Evolutionary conservation across 1,284 basidiomycete species (phyloP).

Genomic region (Puccinia sorghi): DNA sequence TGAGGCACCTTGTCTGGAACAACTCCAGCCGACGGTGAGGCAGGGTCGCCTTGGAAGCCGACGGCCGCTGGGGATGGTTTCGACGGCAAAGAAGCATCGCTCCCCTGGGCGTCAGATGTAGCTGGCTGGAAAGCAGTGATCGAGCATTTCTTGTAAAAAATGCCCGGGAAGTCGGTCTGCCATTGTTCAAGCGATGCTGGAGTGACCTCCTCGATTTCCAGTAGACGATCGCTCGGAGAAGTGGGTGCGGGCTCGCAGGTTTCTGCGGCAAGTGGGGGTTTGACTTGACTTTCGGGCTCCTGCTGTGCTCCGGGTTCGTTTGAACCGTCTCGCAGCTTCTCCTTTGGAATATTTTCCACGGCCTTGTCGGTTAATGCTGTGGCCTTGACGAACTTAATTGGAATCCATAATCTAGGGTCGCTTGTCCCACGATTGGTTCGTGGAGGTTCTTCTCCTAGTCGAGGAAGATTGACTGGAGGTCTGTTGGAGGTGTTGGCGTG

Average conservation of each 20-base stretch:
- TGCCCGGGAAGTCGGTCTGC: slow-evolving; percentile 5
- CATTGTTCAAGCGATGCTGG: not conserved
- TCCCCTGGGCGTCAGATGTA: not conserved
- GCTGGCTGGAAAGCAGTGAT: not conserved
- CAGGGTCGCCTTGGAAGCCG: not conserved
- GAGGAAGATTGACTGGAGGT: not conserved
- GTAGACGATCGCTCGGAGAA: slow-evolving; percentile 8
- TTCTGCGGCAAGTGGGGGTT: not conserved
- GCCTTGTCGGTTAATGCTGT: slow-evolving; percentile 11
- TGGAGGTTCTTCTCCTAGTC: not conserved
- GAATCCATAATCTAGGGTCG: slow-evolving; percentile 28
- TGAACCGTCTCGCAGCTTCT: not conserved
- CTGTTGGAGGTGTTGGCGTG: not conserved
- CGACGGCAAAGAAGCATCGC: not conserved
- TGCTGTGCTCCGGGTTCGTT: not conserved
- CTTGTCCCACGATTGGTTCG: slow-evolving; percentile 14
- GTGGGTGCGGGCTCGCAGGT: not conserved
- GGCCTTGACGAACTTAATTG: slow-evolving; percentile 37
- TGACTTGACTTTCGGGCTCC: not conserved
- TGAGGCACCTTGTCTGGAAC: not conserved
- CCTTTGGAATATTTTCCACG: not conserved
- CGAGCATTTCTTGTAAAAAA: not conserved
- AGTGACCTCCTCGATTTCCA: slow-evolving; percentile 8
- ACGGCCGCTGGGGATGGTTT: not conserved
- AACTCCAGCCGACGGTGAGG: not conserved